Evolutionary conservation across 805 yeast genomes (phyloP).

Genomic region (Metschnikowia noctiluminum): DNA sequence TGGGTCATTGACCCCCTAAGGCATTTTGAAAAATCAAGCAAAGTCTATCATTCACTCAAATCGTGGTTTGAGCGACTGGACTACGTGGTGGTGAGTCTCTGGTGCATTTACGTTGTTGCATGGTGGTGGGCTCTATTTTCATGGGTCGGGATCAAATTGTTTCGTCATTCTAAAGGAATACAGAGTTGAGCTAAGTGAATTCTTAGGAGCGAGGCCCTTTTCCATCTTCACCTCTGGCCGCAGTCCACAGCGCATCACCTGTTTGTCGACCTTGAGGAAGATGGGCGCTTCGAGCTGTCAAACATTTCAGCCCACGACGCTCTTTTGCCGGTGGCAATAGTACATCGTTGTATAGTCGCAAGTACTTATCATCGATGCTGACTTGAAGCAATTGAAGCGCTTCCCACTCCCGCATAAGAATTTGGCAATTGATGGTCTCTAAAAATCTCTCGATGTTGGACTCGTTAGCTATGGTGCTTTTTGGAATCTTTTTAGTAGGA

Average conservation of each 20-base stretch:
- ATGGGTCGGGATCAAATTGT: conserved; percentile 79
- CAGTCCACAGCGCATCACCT: conserved; percentile 75
- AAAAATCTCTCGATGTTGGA: conserved; percentile 5
- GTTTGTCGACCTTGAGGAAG: conserved; percentile 58
- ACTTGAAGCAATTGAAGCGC: not conserved
- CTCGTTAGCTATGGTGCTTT: conserved; percentile 12
- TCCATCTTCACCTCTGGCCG: conserved; percentile 62
- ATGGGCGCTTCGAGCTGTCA: conserved; percentile 19
- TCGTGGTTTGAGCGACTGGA: conserved; percentile 24
- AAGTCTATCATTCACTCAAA: conserved; percentile 13
- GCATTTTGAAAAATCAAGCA: conserved; percentile 8
- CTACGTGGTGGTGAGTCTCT: conserved; percentile 29
- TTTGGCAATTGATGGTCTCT: conserved; percentile 6
- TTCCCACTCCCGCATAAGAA: conserved; percentile 12
- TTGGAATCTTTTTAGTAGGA: conserved; percentile 23
- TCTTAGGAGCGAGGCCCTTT: not conserved
- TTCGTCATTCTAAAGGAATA: conserved; percentile 73
- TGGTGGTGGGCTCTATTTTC: conserved; percentile 70
- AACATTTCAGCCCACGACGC: conserved; percentile 21
- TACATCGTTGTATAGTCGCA: conserved; percentile 12
- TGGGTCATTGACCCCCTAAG: conserved; percentile 30
- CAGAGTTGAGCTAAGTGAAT: conserved; percentile 11
- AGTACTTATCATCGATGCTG: conserved; percentile 4
- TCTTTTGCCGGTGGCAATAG: conserved; percentile 16
- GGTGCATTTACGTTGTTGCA: conserved; percentile 39